Evolutionary conservation across 768 basidiomycete species (phyloP), one percentile per base, ranked within the genome.

Genomic region (Pleurotus sapidus): DNA sequence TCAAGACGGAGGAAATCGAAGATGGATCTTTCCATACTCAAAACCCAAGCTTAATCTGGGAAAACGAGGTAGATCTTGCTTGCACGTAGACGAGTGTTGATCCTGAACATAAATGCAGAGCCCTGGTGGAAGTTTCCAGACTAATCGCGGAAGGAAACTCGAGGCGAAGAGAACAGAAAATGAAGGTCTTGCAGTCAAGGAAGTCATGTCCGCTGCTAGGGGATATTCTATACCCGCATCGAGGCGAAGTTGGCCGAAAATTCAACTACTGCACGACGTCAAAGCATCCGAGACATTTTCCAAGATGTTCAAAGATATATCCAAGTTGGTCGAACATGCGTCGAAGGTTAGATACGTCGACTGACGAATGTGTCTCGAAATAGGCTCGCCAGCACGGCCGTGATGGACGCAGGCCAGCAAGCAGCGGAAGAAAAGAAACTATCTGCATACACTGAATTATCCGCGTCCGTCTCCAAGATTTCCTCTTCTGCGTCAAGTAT

Each of bases 361-460:
- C 15, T 39, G 23, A 20, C 23, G 12, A 12, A n/a, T 39, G 23
- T 15, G n/a, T 40, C 24, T n/a, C 8, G 9, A 38, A 20, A 27
- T 9, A 84, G 83, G 61, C 61, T 82, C 24, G 79, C 79, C 24
- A 76, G 73, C 46, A 68, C 80, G 62, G 69, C 77, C 47, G 72
- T 79, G 50, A 73, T 76, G 65, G 72, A 80, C 54, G 69, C 70
- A 15, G 75, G 73, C 55, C 67, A 68, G 46, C 70, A 78, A 39
- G 73, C 75, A 43, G 72, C 67, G 56, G 81, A 81, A 61, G 78
- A 76, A 58, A 70, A 73, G 50, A 83, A 80, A 63, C 60, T 79
- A 39, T 72, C 77, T 58, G 78, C 78, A 2, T 84, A 79, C 58
- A 79, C 74, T 2, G 75, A 78, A 34, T 69, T 84, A 48, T 80